A percentile compares a stretch with the other conserved stretches of the same genome.
These are phyloP conservation scores for Aquilaria agallochum DNA, from an alignment of 441 rosid species.

Conservation along the genomic window DNA sequence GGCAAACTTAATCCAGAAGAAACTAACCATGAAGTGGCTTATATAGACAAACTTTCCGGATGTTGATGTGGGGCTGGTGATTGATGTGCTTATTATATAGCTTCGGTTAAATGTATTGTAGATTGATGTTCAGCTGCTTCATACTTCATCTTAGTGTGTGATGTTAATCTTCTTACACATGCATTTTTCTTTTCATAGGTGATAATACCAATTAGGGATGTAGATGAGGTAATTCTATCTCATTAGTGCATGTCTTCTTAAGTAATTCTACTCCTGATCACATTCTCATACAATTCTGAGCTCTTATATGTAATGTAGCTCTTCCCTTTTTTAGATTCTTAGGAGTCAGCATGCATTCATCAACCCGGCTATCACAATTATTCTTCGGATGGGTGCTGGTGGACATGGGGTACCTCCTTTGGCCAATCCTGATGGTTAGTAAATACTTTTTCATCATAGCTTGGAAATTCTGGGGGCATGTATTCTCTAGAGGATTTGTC, in stretches of 20 bases:
- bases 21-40: too few species aligned
- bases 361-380: constrained; percentile 85
- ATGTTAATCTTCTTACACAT: too few species aligned
- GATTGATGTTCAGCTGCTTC: too few species aligned
- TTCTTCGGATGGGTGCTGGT: constrained; percentile 93
- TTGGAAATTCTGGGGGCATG: constrained; percentile 2
- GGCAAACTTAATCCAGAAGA: too few species aligned
- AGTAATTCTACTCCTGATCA: constrained; percentile 1
- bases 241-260: constrained; percentile 9
- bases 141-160: too few species aligned
- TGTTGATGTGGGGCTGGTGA: too few species aligned
- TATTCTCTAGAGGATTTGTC: too few species aligned
- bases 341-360: constrained; percentile 92
- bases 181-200: constrained; percentile 40
- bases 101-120: too few species aligned
- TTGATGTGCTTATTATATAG: too few species aligned
- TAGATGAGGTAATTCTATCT: constrained; percentile 61
- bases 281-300: constrained; percentile 8
- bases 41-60: too few species aligned
- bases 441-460: not conserved
- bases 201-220: constrained; percentile 80
- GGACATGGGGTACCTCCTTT: constrained; percentile 97
- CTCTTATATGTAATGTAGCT: constrained; percentile 3
- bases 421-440: constrained; percentile 92
- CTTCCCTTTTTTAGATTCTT: constrained; percentile 49